Conservation (phyloP, 1,139 yeast species). For the Suhomyces yuchorum region DNA sequence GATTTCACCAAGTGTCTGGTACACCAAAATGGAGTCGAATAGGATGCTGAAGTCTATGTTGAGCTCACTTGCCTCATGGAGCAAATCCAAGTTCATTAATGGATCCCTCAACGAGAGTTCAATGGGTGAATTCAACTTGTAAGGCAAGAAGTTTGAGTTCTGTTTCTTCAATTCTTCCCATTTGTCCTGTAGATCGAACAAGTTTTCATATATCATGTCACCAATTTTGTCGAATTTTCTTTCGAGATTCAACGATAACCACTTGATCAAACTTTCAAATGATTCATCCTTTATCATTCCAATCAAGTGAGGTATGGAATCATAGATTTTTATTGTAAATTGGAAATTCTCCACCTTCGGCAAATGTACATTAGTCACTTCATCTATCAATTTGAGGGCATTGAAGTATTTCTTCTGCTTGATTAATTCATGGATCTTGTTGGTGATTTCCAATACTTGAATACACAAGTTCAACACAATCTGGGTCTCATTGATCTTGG, state of each 20-base stretch:
- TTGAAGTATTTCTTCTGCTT: slow-evolving; percentile 76
- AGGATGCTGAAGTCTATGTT: slow-evolving; percentile 66
- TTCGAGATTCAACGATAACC: slow-evolving; percentile 67
- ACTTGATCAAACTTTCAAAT: slow-evolving; percentile 67
- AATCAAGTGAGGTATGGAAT: slow-evolving; percentile 77
- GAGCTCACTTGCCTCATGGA: slow-evolving; percentile 43
- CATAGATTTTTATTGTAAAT: slow-evolving; percentile 70
- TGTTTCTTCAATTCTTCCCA: slow-evolving; percentile 52
- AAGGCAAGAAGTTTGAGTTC: slow-evolving; percentile 49
- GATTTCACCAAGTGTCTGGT: slow-evolving; percentile 67
- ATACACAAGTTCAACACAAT: slow-evolving; percentile 67
- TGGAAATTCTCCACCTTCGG: slow-evolving; percentile 74
- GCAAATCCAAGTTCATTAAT: slow-evolving; percentile 45
- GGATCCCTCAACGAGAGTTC: slow-evolving; percentile 73
- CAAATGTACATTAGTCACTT: slow-evolving; percentile 64
- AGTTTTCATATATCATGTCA: slow-evolving; percentile 54
- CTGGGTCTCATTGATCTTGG: slow-evolving; percentile 64
- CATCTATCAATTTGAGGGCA: slow-evolving; percentile 82
- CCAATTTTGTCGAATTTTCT: slow-evolving; percentile 65
- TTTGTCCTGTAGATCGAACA: slow-evolving; percentile 53
- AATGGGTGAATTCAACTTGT: slow-evolving; percentile 81
- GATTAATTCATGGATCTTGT: slow-evolving; percentile 81
- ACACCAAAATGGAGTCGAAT: slow-evolving; percentile 82
- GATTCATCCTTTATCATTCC: slow-evolving; percentile 79
- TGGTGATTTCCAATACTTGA: slow-evolving; percentile 82